Conservation (phyloP, 495 filamentous ascomycete species). For the Neurospora intermedia region DNA sequence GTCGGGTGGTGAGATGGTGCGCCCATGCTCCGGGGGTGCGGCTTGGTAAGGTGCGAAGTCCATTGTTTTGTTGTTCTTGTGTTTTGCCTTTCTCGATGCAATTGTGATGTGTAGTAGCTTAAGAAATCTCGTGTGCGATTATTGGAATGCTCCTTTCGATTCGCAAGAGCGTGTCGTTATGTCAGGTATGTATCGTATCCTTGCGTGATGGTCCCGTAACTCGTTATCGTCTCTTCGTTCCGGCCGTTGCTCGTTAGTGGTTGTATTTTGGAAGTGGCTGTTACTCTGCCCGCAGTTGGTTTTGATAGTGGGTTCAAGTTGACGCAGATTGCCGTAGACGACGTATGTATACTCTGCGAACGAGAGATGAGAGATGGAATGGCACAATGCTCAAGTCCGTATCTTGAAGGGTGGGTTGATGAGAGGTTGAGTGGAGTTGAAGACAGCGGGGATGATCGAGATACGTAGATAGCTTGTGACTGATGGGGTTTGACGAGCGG, state of each 20-base stretch:
- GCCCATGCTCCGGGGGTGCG: constrained; percentile 64
- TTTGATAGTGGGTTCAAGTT: background rate
- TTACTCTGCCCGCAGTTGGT: background rate
- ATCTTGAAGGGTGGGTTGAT: background rate
- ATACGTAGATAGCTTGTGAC: background rate
- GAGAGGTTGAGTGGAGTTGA: background rate
- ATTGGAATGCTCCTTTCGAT: background rate
- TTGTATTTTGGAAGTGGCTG: background rate
- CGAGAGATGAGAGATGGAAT: background rate
- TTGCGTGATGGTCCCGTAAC: background rate
- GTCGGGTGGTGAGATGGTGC: constrained; percentile 57
- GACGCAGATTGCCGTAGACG: background rate
- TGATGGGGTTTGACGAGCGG: background rate
- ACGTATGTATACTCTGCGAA: background rate
- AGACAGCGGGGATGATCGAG: background rate
- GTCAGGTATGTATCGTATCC: background rate
- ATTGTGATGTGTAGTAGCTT: background rate
- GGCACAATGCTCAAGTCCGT: background rate
- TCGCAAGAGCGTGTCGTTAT: background rate
- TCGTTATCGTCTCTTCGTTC: background rate
- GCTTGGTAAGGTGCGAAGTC: constrained; percentile 96
- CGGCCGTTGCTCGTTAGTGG: background rate
- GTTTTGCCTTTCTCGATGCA: background rate
- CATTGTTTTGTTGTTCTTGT: constrained; percentile 36
- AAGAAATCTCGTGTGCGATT: background rate